Conservation (phyloP, 2,329 filamentous ascomycete species). For the Zymoseptoria pseudotritici region DNA sequence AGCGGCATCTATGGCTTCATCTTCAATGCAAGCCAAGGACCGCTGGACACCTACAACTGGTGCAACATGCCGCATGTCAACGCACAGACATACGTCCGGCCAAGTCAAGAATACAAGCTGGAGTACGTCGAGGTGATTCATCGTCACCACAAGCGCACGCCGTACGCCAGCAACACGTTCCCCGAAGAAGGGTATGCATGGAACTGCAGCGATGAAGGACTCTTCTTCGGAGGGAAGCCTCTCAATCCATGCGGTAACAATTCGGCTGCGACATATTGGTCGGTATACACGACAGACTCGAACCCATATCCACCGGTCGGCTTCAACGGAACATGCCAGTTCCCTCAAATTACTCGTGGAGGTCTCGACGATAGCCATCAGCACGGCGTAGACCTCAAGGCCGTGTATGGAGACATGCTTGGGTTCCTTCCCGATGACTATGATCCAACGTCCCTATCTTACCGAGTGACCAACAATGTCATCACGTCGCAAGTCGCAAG, state of each 20-base stretch:
- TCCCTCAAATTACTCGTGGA: conserved; percentile 67
- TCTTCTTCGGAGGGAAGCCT: conserved; percentile 62
- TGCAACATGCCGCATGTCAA: conserved; percentile 88
- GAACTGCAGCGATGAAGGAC: conserved; percentile 62
- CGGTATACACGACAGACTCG: conserved; percentile 50
- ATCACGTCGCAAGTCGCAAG: conserved; percentile 76
- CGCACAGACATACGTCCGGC: conserved; percentile 52
- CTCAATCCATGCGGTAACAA: conserved; percentile 40
- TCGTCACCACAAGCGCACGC: conserved; percentile 77
- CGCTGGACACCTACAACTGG: conserved; percentile 65
- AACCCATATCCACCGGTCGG: conserved; percentile 63
- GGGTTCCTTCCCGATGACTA: conserved; percentile 54
- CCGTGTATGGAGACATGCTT: conserved; percentile 65
- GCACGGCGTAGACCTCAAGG: conserved; percentile 69
- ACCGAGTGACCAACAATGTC: conserved; percentile 71
- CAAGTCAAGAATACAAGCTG: conserved; percentile 51
- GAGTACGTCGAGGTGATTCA: conserved; percentile 76
- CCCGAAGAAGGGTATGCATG: conserved; percentile 65
- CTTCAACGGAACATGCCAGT: conserved; percentile 68
- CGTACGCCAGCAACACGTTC: conserved; percentile 70
- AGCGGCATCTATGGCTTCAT: conserved; percentile 65
- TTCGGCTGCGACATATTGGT: conserved; percentile 57
- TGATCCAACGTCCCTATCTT: conserved; percentile 45
- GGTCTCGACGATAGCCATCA: conserved; percentile 68
- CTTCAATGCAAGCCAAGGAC: conserved; percentile 53